phyloP scores from a whole-genome alignment of 139 green algal species.

The Closterium sp. region DNA sequence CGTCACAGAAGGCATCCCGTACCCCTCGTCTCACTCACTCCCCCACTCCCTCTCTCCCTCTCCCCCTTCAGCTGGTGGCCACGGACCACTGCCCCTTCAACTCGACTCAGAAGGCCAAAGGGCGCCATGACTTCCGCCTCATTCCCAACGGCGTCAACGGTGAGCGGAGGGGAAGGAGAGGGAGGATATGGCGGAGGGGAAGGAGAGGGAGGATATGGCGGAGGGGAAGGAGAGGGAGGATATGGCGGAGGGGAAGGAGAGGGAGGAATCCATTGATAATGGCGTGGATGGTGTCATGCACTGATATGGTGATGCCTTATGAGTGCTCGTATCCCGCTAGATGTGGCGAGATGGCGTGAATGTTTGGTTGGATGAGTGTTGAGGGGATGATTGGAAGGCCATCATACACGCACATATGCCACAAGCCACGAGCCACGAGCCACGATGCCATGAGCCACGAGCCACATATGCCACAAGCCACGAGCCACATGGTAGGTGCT shows the following conservation, averaged over 20 bases:
- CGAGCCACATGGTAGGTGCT: background rate
- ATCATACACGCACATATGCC: background rate
- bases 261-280: no score
- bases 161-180: conserved; percentile 1
- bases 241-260: no score
- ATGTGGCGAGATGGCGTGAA: background rate
- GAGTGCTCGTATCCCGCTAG: no score
- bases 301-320: background rate
- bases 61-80: conserved; percentile 32
- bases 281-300: background rate
- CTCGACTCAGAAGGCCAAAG: conserved; percentile 79
- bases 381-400: background rate
- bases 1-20: conserved; percentile 74
- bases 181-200: no score
- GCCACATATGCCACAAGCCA: background rate
- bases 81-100: conserved; percentile 91
- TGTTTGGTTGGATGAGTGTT: background rate
- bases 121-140: conserved; percentile 76
- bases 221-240: no score
- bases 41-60: background rate
- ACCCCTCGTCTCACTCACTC: background rate
- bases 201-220: no score
- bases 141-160: conserved; percentile 97
- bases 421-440: no score
- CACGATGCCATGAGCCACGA: no score